Base-by-base conservation (phyloP, 495 filamentous ascomycete species). In the Daldinia vernicosa region DNA sequence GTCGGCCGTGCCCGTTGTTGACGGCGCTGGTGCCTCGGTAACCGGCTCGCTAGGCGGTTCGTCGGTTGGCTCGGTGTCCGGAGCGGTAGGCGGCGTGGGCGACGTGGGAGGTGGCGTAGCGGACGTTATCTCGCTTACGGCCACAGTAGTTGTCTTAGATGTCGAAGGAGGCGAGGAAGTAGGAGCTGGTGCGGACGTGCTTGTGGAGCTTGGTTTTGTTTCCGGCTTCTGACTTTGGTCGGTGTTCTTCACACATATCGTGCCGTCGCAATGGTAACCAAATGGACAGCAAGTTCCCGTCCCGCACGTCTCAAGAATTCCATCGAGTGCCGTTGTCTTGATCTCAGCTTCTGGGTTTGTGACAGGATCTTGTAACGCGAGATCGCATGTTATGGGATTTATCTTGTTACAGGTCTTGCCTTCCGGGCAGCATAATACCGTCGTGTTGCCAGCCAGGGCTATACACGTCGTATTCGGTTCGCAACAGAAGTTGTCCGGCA, bases 401-500 rank as follows among this genome's bases (percentile, higher is more conserved):
- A 97, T 94, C 40, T 79, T 84, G 32, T 79, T 63, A 80, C 94
- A 97, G 71, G 83, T 81, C 12, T 73, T 63, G 2, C 87, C 89
- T 3, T 78, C 62, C 7, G 92, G 92, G 77, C 94, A 97, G 82
- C 94, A 97, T 19, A 97, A 84, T 4, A 89, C 84, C 0, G 92
- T 91, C 12, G 86, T 92, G 33, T 81, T 84, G 47, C 80, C 84
- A 63, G 93, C 92, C 33, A 95, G 81, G 30, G 82, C 71, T 40
- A 89, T 76, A 75, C 94, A 97, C 22, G 78, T 87, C n/a, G 86
- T 80, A 3, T 76, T 79, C 17, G 82, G 71, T 7, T 87, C 80
- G 77, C 94, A 97, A 82, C 93, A 96, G 82, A 96, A 97, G 75
- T 87, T 81, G 40, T 82, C 80, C 2, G 92, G 91, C 15, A 95